Conservation (phyloP, 202 grass and related monocot genomes). For the Hordeum pubiflorum region DNA sequence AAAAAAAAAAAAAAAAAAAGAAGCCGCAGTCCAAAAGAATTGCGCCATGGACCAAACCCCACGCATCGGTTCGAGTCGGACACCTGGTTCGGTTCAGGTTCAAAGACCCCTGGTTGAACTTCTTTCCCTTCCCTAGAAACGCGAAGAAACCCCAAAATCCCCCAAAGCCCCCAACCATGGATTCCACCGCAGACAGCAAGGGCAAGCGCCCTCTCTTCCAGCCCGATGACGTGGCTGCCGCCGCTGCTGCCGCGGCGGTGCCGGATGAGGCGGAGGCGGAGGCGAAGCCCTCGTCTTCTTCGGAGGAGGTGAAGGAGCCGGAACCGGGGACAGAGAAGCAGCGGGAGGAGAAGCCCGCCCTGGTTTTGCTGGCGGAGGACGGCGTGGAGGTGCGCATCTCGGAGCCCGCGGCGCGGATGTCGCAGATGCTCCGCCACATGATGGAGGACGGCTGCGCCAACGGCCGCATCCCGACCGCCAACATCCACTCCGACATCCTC, state of each 20-base stretch:
- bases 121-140: not conserved
- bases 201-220: constrained; percentile 20
- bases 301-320: not conserved
- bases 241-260: not conserved
- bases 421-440: not conserved
- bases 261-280: not conserved
- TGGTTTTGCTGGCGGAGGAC: constrained; percentile 26
- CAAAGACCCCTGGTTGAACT: too few species aligned
- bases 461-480: not conserved
- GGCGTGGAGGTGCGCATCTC: constrained; percentile 33
- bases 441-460: constrained; percentile 23
- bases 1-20: too few species aligned
- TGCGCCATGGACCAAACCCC: not conserved
- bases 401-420: constrained; percentile 20
- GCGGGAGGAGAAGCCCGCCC: not conserved
- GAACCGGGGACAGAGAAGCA: not conserved
- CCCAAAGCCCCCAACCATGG: not conserved
- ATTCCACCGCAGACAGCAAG: constrained; percentile 13
- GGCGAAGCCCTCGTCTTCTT: not conserved
- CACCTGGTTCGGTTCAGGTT: not conserved
- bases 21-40: too few species aligned
- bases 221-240: not conserved
- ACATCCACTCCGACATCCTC: constrained; percentile 17
- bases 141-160: not conserved
- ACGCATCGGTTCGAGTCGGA: not conserved